Conservation (phyloP, 2,329 filamentous ascomycete species). For the Monilinia vaccinii-corymbosi region DNA sequence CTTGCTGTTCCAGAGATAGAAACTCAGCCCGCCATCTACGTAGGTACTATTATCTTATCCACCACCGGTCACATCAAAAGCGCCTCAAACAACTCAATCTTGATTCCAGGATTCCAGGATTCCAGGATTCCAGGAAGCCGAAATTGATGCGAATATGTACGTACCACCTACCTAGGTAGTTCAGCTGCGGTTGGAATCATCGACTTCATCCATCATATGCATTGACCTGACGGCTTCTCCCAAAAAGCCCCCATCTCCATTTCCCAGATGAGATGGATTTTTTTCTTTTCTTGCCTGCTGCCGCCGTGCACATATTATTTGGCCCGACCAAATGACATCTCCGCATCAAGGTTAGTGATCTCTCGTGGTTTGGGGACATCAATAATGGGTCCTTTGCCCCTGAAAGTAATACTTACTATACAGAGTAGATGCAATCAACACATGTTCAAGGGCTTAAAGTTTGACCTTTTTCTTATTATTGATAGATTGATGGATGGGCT, state of each 20-base stretch:
- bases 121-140: not conserved
- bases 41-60: not conserved
- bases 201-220: not conserved
- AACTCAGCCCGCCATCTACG: not conserved
- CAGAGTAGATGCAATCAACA: no score
- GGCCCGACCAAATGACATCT: conserved; percentile 6
- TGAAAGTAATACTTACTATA: not conserved
- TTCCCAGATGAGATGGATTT: not conserved
- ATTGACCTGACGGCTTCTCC: not conserved
- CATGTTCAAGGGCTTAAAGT: no score
- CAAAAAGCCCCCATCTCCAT: not conserved
- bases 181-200: not conserved
- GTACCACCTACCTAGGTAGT: not conserved
- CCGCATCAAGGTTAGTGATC: not conserved
- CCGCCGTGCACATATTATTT: not conserved
- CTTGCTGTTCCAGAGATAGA: not conserved
- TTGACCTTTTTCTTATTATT: no score
- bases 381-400: conserved; percentile 9
- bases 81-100: not conserved
- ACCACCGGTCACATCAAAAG: not conserved
- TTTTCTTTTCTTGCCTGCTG: not conserved
- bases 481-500: not conserved
- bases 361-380: conserved; percentile 10
- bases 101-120: not conserved
- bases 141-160: not conserved